Conservation (phyloP, 495 filamentous ascomycete genomes). For the Penicillium goetzii region DNA sequence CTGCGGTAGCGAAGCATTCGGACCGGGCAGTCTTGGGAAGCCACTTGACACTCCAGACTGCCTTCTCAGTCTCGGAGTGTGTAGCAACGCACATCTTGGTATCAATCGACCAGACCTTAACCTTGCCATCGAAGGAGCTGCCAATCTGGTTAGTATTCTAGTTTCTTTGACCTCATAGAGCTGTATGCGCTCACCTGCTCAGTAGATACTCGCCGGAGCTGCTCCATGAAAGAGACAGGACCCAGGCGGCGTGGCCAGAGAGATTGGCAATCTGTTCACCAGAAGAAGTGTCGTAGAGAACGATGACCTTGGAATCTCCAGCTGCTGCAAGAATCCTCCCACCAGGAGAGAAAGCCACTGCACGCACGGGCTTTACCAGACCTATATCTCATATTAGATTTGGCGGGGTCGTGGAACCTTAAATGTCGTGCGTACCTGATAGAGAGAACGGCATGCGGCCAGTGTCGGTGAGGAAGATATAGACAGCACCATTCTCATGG, state of each 20-base stretch:
- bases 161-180: not conserved
- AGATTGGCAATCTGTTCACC: conserved; percentile 92
- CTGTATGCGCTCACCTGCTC: conserved; percentile 62
- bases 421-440: conserved; percentile 60
- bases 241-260: conserved; percentile 78
- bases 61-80: conserved; percentile 84
- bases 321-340: conserved; percentile 87
- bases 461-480: conserved; percentile 91
- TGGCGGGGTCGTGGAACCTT: not conserved
- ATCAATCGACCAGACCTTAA: conserved; percentile 92
- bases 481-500: conserved; percentile 91
- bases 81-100: conserved; percentile 85
- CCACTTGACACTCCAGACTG: conserved; percentile 88
- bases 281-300: conserved; percentile 85
- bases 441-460: conserved; percentile 85
- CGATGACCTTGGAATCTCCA: conserved; percentile 86
- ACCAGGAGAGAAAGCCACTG: conserved; percentile 84
- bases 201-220: conserved; percentile 91
- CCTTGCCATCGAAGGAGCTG: conserved; percentile 85
- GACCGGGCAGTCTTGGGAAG: conserved; percentile 74
- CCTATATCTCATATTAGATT: conserved; percentile 58
- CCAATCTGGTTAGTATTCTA: conserved; percentile 18
- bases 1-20: conserved; percentile 86
- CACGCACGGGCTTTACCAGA: conserved; percentile 79
- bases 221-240: conserved; percentile 89